Percentiles rank a stretch among this genome's conserved stretches.
Conservation (phyloP, 1,284 basidiomycete genomes). For the Heterobasidion irregulare region DNA sequence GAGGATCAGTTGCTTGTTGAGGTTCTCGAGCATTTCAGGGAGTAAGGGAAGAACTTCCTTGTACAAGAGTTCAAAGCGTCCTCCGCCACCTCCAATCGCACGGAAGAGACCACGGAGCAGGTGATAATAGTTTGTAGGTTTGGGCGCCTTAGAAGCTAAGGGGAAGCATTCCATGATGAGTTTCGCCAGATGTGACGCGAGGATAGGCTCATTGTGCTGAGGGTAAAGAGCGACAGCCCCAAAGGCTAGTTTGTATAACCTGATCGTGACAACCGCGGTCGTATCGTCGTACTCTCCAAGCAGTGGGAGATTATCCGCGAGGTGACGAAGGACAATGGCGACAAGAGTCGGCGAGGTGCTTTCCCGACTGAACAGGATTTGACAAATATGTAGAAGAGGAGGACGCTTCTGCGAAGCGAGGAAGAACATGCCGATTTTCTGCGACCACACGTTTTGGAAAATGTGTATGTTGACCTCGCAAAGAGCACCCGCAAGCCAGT, state of each 20-base stretch:
- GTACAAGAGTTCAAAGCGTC: conserved; percentile 92
- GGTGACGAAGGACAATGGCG: conserved; percentile 84
- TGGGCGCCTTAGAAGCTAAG: conserved; percentile 84
- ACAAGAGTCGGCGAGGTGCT: conserved; percentile 85
- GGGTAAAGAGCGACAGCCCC: conserved; percentile 81
- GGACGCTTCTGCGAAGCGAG: conserved; percentile 71
- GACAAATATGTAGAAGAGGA: conserved; percentile 80
- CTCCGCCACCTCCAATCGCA: conserved; percentile 92
- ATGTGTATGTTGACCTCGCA: conserved; percentile 83
- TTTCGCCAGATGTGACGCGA: conserved; percentile 89
- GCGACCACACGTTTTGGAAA: conserved; percentile 93
- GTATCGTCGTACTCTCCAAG: conserved; percentile 85
- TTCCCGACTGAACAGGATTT: conserved; percentile 82
- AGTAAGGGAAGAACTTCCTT: conserved; percentile 95
- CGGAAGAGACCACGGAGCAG: conserved; percentile 94
- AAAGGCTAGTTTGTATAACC: conserved; percentile 97
- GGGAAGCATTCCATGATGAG: conserved; percentile 98
- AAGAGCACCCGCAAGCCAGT: conserved; percentile 77
- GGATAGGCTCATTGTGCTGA: conserved; percentile 79
- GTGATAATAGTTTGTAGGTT: conserved; percentile 91
- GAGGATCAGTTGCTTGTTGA: conserved; percentile 85
- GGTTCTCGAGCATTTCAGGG: conserved; percentile 93
- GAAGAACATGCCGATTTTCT: conserved; percentile 86
- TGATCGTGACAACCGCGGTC: conserved; percentile 75
- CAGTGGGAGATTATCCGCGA: conserved; percentile 77